Conservation (phyloP, 2,329 filamentous ascomycete genomes). For the Trichoderma atroviride region DNA sequence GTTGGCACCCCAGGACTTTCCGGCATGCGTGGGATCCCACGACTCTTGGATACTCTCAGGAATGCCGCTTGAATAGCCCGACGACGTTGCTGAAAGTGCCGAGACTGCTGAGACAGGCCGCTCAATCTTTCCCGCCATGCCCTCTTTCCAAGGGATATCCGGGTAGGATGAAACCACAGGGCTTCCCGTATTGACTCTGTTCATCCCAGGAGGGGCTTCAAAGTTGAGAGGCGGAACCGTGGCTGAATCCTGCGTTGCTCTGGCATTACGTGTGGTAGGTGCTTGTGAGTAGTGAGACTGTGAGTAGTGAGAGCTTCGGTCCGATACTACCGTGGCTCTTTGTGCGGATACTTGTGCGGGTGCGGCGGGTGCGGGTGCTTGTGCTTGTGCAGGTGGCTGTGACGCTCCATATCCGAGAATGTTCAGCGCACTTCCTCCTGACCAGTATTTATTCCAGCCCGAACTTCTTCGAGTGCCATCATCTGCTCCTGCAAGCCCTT, state of each 20-base stretch:
- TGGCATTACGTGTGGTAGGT: conserved; percentile 36
- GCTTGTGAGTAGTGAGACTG: conserved; percentile 56
- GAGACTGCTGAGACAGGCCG: conserved; percentile 53
- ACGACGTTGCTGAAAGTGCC: conserved; percentile 36
- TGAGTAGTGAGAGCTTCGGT: conserved; percentile 60
- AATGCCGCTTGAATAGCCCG: conserved; percentile 65
- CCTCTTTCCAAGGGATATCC: conserved; percentile 55
- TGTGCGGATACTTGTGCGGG: conserved; percentile 35
- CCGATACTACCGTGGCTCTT: conserved; percentile 56
- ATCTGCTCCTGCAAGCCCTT: conserved; percentile 40
- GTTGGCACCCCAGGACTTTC: conserved; percentile 53
- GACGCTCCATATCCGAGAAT: conserved; percentile 60
- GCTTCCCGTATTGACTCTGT: conserved; percentile 68
- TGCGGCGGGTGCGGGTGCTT: background rate
- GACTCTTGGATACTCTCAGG: conserved; percentile 64
- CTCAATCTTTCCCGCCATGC: conserved; percentile 64
- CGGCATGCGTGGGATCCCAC: conserved; percentile 53
- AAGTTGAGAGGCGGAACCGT: conserved; percentile 70
- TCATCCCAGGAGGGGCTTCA: conserved; percentile 64
- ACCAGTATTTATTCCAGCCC: conserved; percentile 79
- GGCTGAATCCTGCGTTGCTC: conserved; percentile 67
- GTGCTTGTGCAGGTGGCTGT: conserved; percentile 33
- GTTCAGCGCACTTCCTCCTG: conserved; percentile 69
- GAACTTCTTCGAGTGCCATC: conserved; percentile 63
- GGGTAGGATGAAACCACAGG: conserved; percentile 67